Evolutionary conservation across 495 filamentous ascomycete species (phyloP).

Genomic region (Annulohypoxylon stygium): DNA sequence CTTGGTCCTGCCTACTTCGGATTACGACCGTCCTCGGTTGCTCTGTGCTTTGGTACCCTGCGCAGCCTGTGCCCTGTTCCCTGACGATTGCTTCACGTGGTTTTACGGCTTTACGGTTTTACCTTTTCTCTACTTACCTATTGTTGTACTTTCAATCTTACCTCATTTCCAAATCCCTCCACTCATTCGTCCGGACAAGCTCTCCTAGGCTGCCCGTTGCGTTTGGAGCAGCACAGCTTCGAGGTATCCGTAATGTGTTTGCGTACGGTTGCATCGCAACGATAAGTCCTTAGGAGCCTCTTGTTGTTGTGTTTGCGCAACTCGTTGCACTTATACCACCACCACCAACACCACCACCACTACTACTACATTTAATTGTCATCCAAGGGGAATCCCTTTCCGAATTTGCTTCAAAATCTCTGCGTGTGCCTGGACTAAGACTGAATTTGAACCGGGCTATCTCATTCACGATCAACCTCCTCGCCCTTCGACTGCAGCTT

Average conservation of each 20-base stretch:
- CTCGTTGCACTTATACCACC: conserved; percentile 15
- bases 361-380: conserved; percentile 23
- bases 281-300: conserved; percentile 36
- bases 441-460: background rate
- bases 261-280: conserved; percentile 38
- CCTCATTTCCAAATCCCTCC: background rate
- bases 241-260: conserved; percentile 31
- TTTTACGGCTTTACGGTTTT: conserved; percentile 12
- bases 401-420: background rate
- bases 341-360: background rate
- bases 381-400: conserved; percentile 24
- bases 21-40: conserved; percentile 25
- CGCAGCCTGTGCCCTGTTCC: background rate
- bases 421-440: background rate
- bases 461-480: conserved; percentile 12
- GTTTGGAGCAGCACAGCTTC: conserved; percentile 27
- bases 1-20: conserved; percentile 25
- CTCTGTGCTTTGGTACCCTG: background rate
- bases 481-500: conserved; percentile 12
- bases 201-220: conserved; percentile 14
- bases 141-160: background rate
- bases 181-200: conserved; percentile 1
- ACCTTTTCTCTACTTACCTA: conserved; percentile 4
- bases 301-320: conserved; percentile 33
- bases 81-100: conserved; percentile 30